Percentiles rank a stretch among this genome's conserved stretches.
phyloP scores from a whole-genome alignment of 1,284 basidiomycete species.

The Xanthoconium separans region DNA sequence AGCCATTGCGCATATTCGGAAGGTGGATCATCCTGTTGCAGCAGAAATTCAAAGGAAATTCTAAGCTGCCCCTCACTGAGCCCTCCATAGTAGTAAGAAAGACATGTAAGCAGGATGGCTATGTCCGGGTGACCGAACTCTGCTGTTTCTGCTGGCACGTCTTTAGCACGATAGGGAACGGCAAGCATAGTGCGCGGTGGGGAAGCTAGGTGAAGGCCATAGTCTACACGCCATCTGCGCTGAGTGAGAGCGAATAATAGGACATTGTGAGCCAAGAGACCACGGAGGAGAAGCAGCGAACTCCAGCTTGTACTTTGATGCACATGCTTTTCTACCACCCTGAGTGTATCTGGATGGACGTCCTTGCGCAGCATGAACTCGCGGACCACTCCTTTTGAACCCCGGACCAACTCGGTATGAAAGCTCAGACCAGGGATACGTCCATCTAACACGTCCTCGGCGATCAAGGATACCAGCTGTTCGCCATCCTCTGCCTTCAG shows the following conservation, averaged over 20 bases:
- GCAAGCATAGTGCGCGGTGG: background rate
- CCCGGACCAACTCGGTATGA: background rate
- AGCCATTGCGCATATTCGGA: background rate
- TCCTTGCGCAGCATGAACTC: background rate
- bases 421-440: background rate
- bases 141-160: background rate
- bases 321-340: background rate
- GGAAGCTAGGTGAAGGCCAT: background rate
- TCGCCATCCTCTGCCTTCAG: background rate
- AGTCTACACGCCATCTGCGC: background rate
- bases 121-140: background rate
- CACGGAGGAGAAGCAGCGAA: background rate
- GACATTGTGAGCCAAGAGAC: background rate
- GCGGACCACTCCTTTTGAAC: background rate
- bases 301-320: background rate
- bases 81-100: conserved; percentile 3
- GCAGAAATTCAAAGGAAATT: background rate
- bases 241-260: background rate
- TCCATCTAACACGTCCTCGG: background rate
- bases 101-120: background rate
- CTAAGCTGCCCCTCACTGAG: background rate
- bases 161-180: background rate
- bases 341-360: background rate
- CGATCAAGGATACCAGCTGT: background rate
- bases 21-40: background rate